These are phyloP conservation scores for Pyricularia pennisetigena DNA, from an alignment of 2,329 filamentous ascomycete genomes.

Conservation along the genomic window DNA sequence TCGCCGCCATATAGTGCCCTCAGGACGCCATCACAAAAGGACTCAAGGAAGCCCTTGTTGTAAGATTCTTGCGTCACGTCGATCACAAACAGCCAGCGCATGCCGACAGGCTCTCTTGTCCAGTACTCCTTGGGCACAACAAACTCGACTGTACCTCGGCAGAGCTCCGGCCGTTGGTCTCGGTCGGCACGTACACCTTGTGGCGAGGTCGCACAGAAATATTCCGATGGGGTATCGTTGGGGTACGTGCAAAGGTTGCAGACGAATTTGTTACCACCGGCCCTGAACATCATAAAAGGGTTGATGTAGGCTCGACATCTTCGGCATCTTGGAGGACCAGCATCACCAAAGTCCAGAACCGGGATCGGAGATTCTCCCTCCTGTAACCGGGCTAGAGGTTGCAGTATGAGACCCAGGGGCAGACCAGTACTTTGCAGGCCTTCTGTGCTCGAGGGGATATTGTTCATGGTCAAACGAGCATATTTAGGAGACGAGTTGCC, in stretches of 20 bases:
- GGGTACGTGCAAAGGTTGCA: constrained; percentile 98
- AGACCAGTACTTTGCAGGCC: constrained; percentile 71
- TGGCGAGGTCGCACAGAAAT: constrained; percentile 85
- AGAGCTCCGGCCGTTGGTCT: constrained; percentile 79
- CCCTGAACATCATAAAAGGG: constrained; percentile 95
- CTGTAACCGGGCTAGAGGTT: constrained; percentile 76
- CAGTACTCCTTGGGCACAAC: constrained; percentile 98
- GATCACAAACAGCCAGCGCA: constrained; percentile 84
- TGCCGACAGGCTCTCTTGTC: constrained; percentile 82
- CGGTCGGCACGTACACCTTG: constrained; percentile 82
- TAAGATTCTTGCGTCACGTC: constrained; percentile 89
- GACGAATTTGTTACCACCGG: constrained; percentile 90
- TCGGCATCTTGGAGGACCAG: constrained; percentile 81
- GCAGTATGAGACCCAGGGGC: constrained; percentile 78
- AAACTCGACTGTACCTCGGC: constrained; percentile 89
- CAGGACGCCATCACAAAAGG: constrained; percentile 82
- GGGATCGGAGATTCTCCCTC: constrained; percentile 81
- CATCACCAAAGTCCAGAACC: constrained; percentile 88
- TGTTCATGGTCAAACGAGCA: constrained; percentile 84
- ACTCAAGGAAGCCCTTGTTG: constrained; percentile 83
- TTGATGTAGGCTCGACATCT: constrained; percentile 96
- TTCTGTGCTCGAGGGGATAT: constrained; percentile 76
- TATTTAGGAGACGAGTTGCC: constrained; percentile 95
- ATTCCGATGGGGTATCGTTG: constrained; percentile 86
- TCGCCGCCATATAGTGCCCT: constrained; percentile 72